A percentile compares a stretch with the other conserved stretches of the same genome.
phyloP scores from a whole-genome alignment of 768 basidiomycete species.

The Macrolepiota fuliginosa region DNA sequence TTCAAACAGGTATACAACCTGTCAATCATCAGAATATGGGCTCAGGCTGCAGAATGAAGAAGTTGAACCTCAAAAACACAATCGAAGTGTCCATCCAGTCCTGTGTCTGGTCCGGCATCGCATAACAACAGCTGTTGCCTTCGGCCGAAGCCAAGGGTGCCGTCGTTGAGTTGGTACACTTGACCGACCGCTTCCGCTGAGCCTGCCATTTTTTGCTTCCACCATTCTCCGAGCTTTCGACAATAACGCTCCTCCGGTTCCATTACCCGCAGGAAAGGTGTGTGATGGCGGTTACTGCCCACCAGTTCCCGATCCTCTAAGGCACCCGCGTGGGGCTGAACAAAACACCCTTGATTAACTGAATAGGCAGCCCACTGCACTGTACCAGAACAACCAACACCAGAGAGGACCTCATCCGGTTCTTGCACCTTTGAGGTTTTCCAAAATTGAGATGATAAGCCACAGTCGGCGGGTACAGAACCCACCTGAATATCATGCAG shows the following conservation, averaged over 20 bases:
- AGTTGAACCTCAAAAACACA: conserved; percentile 56
- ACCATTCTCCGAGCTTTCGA: conserved; percentile 7
- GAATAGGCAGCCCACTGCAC: conserved; percentile 8
- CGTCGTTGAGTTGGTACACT: not conserved
- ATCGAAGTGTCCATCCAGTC: conserved; percentile 53
- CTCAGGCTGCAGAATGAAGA: not conserved
- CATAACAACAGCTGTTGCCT: conserved; percentile 44
- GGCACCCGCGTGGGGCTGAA: not conserved
- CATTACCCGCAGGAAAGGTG: not conserved
- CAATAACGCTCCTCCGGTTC: conserved; percentile 11
- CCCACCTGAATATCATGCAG: not conserved
- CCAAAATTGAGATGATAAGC: not conserved
- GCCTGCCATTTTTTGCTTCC: not conserved
- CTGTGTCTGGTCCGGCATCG: conserved; percentile 45
- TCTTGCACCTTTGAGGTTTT: not conserved
- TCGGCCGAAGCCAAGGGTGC: not conserved
- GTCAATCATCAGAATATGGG: not conserved
- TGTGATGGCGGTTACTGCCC: not conserved
- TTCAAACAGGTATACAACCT: conserved; percentile 49
- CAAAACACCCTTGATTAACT: not conserved
- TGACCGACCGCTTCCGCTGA: not conserved
- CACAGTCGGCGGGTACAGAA: not conserved
- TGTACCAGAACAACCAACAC: not conserved
- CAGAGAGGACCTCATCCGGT: no score
- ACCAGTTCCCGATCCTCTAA: not conserved